These are phyloP conservation scores for Rhodotorula sp. DNA, from an alignment of 1,284 basidiomycete genomes.

Conservation along the genomic window DNA sequence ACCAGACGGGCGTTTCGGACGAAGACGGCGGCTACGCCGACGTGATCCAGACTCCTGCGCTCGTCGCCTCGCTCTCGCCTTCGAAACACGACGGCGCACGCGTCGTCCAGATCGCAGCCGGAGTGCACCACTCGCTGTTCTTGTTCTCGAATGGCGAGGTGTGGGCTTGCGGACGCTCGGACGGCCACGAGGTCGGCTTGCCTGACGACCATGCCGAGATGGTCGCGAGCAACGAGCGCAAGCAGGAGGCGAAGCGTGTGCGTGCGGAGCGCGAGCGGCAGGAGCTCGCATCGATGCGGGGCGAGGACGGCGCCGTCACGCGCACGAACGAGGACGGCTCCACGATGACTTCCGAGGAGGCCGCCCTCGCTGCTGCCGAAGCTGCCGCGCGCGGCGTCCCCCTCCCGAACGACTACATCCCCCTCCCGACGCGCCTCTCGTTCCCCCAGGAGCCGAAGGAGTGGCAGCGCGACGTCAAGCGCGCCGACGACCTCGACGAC, in stretches of 20 bases:
- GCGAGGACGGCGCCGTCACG: conserved; percentile 54
- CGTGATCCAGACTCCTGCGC: conserved; percentile 66
- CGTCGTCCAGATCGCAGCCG: conserved; percentile 63
- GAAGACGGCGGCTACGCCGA: conserved; percentile 53
- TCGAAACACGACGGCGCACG: conserved; percentile 62
- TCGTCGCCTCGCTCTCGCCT: conserved; percentile 65
- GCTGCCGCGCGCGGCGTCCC: conserved; percentile 46
- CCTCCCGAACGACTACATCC: conserved; percentile 33
- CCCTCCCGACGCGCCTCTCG: conserved; percentile 51
- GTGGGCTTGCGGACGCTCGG: conserved; percentile 74
- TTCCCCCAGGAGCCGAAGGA: conserved; percentile 60
- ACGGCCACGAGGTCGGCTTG: conserved; percentile 74
- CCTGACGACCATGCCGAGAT: conserved; percentile 60
- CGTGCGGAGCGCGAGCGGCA: conserved; percentile 40
- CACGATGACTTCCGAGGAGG: conserved; percentile 11
- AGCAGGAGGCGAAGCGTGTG: conserved; percentile 45
- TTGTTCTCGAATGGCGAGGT: conserved; percentile 77
- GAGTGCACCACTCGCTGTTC: conserved; percentile 85
- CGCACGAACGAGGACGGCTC: conserved; percentile 10
- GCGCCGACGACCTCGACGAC: conserved; percentile 45
- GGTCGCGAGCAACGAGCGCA: conserved; percentile 46
- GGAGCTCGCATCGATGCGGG: conserved; percentile 48
- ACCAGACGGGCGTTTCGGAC: conserved; percentile 63
- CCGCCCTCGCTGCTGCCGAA: conserved; percentile 33
- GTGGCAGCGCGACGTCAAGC: conserved; percentile 44